These are phyloP conservation scores for Debaryomyces subglobosus DNA, from an alignment of 1,139 yeast species.

Conservation along the genomic window DNA sequence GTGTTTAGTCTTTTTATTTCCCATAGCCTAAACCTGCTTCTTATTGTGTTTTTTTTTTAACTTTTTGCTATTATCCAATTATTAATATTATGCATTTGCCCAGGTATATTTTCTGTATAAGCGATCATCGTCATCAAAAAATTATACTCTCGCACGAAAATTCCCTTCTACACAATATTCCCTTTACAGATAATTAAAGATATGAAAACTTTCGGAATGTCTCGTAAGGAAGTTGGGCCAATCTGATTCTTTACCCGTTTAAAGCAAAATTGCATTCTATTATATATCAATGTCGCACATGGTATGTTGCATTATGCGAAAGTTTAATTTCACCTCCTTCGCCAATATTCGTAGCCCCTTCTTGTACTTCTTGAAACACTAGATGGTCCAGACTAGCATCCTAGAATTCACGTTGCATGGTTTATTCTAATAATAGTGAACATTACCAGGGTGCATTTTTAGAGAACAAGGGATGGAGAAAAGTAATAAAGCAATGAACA, in stretches of 20 bases:
- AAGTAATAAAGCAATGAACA: neutral
- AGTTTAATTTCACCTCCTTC: slow-evolving; percentile 1
- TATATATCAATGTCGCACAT: slow-evolving; percentile 1
- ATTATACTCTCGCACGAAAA: slow-evolving; percentile 1
- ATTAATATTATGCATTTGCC: neutral
- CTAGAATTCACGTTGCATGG: neutral
- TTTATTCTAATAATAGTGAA: neutral
- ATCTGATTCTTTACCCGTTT: neutral
- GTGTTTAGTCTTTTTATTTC: slow-evolving; percentile 1
- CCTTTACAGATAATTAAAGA: neutral
- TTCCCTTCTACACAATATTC: neutral
- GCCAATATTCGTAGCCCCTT: neutral
- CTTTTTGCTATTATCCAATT: neutral
- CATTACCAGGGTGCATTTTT: neutral
- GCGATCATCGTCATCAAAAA: neutral
- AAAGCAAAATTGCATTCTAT: neutral
- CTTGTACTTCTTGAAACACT: neutral
- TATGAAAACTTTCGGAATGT: neutral
- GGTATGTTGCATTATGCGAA: neutral
- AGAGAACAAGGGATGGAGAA: neutral
- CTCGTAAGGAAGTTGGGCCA: neutral
- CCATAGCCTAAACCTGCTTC: slow-evolving; percentile 1
- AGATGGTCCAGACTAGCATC: neutral
- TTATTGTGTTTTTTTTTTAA: neutral
- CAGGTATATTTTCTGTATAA: neutral